A percentile compares a stretch with the other conserved stretches of the same genome.
Conservation (phyloP, 352 stramenopile species). For the Phytophthora quininea region DNA sequence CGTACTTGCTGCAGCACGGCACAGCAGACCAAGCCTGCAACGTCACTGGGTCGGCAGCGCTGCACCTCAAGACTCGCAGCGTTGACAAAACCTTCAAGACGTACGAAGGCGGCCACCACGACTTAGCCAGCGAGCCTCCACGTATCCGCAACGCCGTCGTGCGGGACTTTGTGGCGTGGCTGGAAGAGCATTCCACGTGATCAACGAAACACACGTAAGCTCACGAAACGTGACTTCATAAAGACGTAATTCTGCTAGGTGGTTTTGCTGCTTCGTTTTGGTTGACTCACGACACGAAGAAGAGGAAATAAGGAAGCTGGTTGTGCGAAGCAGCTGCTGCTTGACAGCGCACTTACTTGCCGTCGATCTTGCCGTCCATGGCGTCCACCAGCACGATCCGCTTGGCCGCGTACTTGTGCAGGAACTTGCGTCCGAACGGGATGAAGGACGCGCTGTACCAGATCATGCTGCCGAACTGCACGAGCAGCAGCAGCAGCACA, state of each 20-base stretch:
- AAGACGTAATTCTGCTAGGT: slow-evolving; percentile 4
- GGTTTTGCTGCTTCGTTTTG: slow-evolving; percentile 12
- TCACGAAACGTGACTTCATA: slow-evolving; percentile 13
- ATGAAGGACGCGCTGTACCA: slow-evolving; percentile 64
- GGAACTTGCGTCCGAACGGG: slow-evolving; percentile 51
- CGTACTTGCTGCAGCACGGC: slow-evolving; percentile 83
- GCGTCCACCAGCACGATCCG: slow-evolving; percentile 38
- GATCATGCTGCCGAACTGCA: slow-evolving; percentile 61
- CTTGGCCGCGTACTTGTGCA: slow-evolving; percentile 52
- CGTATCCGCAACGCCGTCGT: slow-evolving; percentile 67
- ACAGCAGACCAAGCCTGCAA: slow-evolving; percentile 71
- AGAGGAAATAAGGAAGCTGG: slow-evolving; percentile 1
- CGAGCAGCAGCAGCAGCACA: slow-evolving; percentile 56
- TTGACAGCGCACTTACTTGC: slow-evolving; percentile 27
- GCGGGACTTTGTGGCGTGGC: slow-evolving; percentile 74
- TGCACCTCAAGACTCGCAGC: slow-evolving; percentile 60
- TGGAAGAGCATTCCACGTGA: slow-evolving; percentile 44
- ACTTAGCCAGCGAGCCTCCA: slow-evolving; percentile 77
- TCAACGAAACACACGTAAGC: neutral
- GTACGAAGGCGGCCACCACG: slow-evolving; percentile 65
- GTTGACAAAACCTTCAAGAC: slow-evolving; percentile 75
- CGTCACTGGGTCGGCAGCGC: slow-evolving; percentile 65
- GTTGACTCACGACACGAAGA: slow-evolving; percentile 24
- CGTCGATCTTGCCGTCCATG: slow-evolving; percentile 46
- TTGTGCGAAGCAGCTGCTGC: slow-evolving; percentile 9